A percentile compares a stretch with the other conserved stretches of the same genome.
These are phyloP conservation scores for Hypoxylon trugodes DNA, from an alignment of 495 filamentous ascomycete species.

Conservation along the genomic window DNA sequence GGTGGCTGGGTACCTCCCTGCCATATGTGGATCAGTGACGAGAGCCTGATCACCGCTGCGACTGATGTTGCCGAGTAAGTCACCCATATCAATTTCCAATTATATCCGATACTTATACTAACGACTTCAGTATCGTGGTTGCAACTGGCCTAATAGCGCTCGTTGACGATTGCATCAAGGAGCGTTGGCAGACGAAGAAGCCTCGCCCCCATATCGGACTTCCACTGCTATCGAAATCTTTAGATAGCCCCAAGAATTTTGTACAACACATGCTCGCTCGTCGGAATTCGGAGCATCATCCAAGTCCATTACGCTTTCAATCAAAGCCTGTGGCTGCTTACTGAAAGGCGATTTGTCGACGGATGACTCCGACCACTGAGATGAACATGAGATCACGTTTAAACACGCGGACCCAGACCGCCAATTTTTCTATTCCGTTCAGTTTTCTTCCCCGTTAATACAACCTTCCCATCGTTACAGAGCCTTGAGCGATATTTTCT, in stretches of 20 bases:
- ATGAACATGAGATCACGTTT: background rate
- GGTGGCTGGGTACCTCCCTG: conserved; percentile 94
- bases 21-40: conserved; percentile 86
- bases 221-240: conserved; percentile 64
- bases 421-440: background rate
- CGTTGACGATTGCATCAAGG: conserved; percentile 90
- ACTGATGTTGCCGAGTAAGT: conserved; percentile 95
- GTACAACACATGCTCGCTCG: conserved; percentile 84
- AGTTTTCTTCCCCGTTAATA: conserved; percentile 3
- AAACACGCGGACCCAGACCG: conserved; percentile 18
- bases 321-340: conserved; percentile 49
- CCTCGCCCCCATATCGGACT: conserved; percentile 65
- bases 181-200: conserved; percentile 75
- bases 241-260: conserved; percentile 73
- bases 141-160: conserved; percentile 89
- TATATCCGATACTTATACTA: conserved; percentile 15
- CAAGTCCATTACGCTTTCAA: conserved; percentile 53
- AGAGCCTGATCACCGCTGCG: conserved; percentile 67
- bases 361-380: conserved; percentile 20
- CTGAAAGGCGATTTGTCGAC: conserved; percentile 40
- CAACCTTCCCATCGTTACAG: conserved; percentile 14
- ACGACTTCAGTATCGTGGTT: conserved; percentile 74
- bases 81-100: conserved; percentile 2
- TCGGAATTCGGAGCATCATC: conserved; percentile 53
- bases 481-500: conserved; percentile 14